Percentiles rank a stretch among this genome's conserved stretches.
Evolutionary conservation across 2,329 filamentous ascomycete genomes (phyloP).

Genomic region (Raffaelea deltoideospora): DNA sequence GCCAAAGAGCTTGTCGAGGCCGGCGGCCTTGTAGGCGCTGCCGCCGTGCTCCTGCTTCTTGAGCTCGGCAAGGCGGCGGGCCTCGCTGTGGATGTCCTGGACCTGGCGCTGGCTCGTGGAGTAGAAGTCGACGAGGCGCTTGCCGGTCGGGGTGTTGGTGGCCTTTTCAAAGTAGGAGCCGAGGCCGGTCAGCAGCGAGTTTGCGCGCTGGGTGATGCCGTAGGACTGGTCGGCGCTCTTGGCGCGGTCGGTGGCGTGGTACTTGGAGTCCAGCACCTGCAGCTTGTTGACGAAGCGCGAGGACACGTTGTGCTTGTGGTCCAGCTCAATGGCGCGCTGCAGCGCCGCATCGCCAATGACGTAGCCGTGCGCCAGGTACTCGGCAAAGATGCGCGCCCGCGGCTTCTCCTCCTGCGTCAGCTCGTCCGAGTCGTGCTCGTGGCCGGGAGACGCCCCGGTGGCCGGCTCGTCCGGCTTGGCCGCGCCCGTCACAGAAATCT

Average conservation of each 20-base stretch:
- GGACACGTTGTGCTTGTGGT: conserved; percentile 78
- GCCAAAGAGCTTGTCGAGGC: conserved; percentile 43
- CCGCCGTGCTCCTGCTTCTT: conserved; percentile 55
- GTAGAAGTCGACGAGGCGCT: conserved; percentile 82
- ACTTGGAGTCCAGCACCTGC: conserved; percentile 64
- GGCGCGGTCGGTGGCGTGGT: conserved; percentile 76
- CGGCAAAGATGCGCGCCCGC: conserved; percentile 78
- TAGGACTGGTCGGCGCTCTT: conserved; percentile 74
- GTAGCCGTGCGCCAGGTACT: conserved; percentile 95
- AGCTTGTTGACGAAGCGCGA: conserved; percentile 65
- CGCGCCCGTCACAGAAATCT: conserved; percentile 60
- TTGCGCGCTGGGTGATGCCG: conserved; percentile 61
- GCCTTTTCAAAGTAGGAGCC: conserved; percentile 93
- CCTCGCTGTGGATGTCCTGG: conserved; percentile 85
- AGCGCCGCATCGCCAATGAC: conserved; percentile 60
- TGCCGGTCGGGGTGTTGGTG: conserved; percentile 68
- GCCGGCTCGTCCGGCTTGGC: conserved; percentile 43
- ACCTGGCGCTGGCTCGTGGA: conserved; percentile 74
- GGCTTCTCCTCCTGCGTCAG: conserved; percentile 96
- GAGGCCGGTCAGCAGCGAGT: conserved; percentile 47
- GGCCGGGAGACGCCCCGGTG: conserved; percentile 22
- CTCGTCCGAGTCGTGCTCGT: conserved; percentile 47
- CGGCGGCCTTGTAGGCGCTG: conserved; percentile 43
- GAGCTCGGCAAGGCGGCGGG: conserved; percentile 70
- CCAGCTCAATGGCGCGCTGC: conserved; percentile 70